Evolutionary conservation across 768 basidiomycete genomes (phyloP).

Genomic region (Hypholoma fasciculare): DNA sequence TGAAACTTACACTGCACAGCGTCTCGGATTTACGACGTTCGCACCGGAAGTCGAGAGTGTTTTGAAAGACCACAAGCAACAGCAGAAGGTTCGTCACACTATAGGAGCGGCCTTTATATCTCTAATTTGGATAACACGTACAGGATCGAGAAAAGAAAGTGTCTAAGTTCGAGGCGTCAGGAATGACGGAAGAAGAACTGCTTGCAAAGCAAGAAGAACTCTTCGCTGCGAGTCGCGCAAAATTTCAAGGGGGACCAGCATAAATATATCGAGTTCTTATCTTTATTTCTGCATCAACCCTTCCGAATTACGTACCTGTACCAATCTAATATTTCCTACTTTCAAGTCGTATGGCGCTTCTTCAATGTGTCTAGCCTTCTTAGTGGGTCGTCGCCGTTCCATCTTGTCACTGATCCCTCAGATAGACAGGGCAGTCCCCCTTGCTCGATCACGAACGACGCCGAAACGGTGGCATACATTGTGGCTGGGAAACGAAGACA

Average conservation of each 20-base stretch:
- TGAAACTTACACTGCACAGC: conserved; percentile 42
- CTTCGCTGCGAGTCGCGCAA: conserved; percentile 89
- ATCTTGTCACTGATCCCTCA: conserved; percentile 35
- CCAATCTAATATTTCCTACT: conserved; percentile 34
- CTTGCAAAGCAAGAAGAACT: conserved; percentile 84
- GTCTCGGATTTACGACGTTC: conserved; percentile 91
- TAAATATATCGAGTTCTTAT: conserved; percentile 16
- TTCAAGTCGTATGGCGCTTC: conserved; percentile 31
- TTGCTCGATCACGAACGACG: conserved; percentile 84
- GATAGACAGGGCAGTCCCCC: conserved; percentile 65
- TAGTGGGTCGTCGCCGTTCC: conserved; percentile 74
- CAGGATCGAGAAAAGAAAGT: conserved; percentile 92
- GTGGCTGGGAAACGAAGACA: conserved; percentile 44
- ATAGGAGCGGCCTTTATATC: conserved; percentile 6
- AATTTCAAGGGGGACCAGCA: conserved; percentile 36
- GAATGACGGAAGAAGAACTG: conserved; percentile 89
- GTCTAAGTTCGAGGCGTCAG: conserved; percentile 85
- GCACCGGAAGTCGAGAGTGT: conserved; percentile 90
- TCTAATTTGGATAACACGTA: conserved; percentile 10
- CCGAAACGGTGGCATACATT: conserved; percentile 77
- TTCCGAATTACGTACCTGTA: conserved; percentile 32
- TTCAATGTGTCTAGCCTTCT: conserved; percentile 56
- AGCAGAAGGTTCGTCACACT: conserved; percentile 70
- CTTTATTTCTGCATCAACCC: conserved; percentile 28
- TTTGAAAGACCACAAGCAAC: conserved; percentile 94